These are phyloP conservation scores for Conticribra guillardii DNA, from an alignment of 108 stramenopile species.

Conservation along the genomic window DNA sequence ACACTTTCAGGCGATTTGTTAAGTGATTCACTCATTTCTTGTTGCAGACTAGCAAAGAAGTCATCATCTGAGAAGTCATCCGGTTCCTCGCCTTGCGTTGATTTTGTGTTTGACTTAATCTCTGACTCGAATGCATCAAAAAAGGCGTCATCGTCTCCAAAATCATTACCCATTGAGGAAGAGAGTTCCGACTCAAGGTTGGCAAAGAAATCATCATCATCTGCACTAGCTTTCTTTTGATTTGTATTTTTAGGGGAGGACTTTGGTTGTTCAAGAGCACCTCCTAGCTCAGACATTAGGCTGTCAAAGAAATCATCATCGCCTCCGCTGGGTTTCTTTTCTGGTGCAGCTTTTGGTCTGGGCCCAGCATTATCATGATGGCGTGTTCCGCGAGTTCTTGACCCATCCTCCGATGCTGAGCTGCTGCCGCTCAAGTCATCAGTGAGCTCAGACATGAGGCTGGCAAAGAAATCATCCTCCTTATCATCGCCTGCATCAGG, in stretches of 20 bases:
- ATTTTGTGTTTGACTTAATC: neutral
- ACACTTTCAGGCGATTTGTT: neutral
- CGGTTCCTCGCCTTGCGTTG: neutral
- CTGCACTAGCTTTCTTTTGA: conserved; percentile 19
- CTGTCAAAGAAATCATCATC: conserved; percentile 63
- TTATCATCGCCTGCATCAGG: conserved; percentile 11
- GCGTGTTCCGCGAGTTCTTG: conserved; percentile 36
- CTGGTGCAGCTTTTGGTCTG: conserved; percentile 5
- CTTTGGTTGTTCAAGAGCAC: conserved; percentile 19
- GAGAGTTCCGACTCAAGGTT: conserved; percentile 75
- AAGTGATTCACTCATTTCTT: conserved; percentile 49
- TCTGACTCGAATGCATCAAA: conserved; percentile 10
- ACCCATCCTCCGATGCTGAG: conserved; percentile 6
- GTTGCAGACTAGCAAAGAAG: conserved; percentile 73
- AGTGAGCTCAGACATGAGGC: conserved; percentile 59
- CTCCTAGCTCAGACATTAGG: conserved; percentile 59
- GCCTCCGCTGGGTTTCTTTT: conserved; percentile 5
- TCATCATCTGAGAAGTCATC: conserved; percentile 52
- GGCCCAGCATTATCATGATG: conserved; percentile 48
- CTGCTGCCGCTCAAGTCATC: conserved; percentile 31
- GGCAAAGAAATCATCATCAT: conserved; percentile 82
- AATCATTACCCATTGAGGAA: conserved; percentile 43
- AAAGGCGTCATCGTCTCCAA: conserved; percentile 12
- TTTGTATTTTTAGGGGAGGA: conserved; percentile 17
- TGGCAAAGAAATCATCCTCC: conserved; percentile 59